Conservation (phyloP, 345 rosid species). For the Orychophragmus violaceus region DNA sequence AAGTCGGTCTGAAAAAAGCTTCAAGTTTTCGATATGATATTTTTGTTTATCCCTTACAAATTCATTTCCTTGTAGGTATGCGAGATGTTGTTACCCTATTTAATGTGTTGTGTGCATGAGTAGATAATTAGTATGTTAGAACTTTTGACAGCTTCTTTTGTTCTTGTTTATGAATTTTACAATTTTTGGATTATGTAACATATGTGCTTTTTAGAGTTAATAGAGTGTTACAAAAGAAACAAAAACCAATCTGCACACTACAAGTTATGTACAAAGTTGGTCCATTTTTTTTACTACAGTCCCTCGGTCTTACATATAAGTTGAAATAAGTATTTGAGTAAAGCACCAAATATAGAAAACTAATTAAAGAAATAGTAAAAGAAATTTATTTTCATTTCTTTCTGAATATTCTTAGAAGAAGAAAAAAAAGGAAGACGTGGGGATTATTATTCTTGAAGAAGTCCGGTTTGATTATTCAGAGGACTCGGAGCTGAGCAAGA, state of each 20-base stretch:
- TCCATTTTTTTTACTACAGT: not conserved
- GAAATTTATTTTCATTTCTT: not conserved
- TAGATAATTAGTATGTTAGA: not conserved
- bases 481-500: conserved; percentile 69
- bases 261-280: conserved; percentile 12
- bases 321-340: not conserved
- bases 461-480: conserved; percentile 28
- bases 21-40: conserved; percentile 9
- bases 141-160: not conserved
- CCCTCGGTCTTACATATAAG: not conserved
- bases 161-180: not conserved
- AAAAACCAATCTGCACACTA: not conserved
- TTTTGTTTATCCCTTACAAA: not conserved
- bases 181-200: not conserved
- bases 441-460: conserved; percentile 16
- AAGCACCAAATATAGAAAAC: not conserved
- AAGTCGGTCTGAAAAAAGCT: not conserved
- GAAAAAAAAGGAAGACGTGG: not conserved
- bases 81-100: not conserved
- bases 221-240: not conserved
- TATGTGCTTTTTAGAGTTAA: no score
- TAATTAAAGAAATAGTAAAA: not conserved
- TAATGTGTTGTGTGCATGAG: not conserved
- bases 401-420: conserved; percentile 8
- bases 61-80: not conserved